Base-by-base conservation (phyloP, 345 rosid species). In the Dipteronia sinensis region DNA sequence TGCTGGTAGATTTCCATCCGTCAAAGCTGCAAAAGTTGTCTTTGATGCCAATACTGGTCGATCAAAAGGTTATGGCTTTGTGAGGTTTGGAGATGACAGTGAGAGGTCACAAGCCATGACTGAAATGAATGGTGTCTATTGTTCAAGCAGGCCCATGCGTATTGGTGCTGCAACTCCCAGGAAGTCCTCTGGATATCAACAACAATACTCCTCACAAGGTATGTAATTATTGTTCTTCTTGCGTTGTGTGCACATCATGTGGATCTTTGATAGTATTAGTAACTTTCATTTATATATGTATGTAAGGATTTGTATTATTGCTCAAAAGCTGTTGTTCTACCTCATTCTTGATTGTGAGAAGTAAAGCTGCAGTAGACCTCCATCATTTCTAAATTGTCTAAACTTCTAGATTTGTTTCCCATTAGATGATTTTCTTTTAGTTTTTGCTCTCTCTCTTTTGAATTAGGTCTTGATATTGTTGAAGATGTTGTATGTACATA, bases 21-120 rank as follows among this genome's bases (percentile, higher is more conserved):
- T 94, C 81, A 94, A 92, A 86, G 89, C 93, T 78, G 99, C 97
- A 1, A 94, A 89, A 86, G 97, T 96, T 47, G 98, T 96, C 71
- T 83, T 92, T 70, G 99, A 96, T 89, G 95, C 86, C 66, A 92
- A 83, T 79, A 95, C 99, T 22, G 97, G 99, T n/a, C 95, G 95
- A 76, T 92, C 99, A 62, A 96, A 92, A 75, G 98, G 99, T 47
- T 96, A 94, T 51, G 99, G 99, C 31, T 96, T 96, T 86, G 99
- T 96, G 86, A 91, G 99, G 86, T 96, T 95, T 82, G 97, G 95
- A 58, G 98, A 96, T 76, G 97, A 92, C 71, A 82, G 47, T 71
- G 99, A 96, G 76, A 89, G 92, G 79, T 82, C 89, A 40, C 86
- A 89, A 76, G 98, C 98, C 49, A 93, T 95, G 99, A 81, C 87